Evolutionary conservation across 768 basidiomycete genomes (phyloP), one percentile per base, ranked within the genome.

Genomic region (Imleria badia): DNA sequence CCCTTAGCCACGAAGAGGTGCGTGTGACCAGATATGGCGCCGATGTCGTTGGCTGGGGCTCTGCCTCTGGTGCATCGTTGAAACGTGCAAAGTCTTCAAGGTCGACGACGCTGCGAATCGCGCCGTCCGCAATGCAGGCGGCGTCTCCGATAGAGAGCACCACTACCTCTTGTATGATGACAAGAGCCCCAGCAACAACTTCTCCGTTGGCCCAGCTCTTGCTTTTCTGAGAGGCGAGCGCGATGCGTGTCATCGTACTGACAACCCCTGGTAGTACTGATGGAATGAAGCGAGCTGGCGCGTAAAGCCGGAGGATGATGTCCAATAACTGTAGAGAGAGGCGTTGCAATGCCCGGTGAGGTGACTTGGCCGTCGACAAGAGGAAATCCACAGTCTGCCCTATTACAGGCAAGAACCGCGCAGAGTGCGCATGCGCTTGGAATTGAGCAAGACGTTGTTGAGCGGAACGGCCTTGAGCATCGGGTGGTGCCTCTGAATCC

Each of bases 201-300:
- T 87, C 86, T 7, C 90, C 89, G 56, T 82, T 85, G 9, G 86
- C 80, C 85, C 88, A 92, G 22, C 82, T 83, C 65, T 83, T 87
- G 29, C 68, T 72, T 26, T 75, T 70, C 6, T 76, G 71, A 17
- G 72, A 67, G 11, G 82, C 87, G 2, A 89, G 75, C 6, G 87
- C 80, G 14, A 92, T 69, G 63, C 86, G 91, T 29, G 81, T 81
- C 82, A 89, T 87, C 17, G 79, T 70, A 62, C 91, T 94, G 55
- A 92, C 80, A 31, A 89, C 79, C 2, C 95, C 95, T 1, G 95
- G 95, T 29, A 98, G 74, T 26, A 98, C 76, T 13, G 88, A 83
- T n/a, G 83, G 80, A 17, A 72, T 56, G 56, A 85, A 77, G 60
- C 84, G 82, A 10, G 78, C 64, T 5, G 81, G 75, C 1, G 81